phyloP scores from a whole-genome alignment of 768 basidiomycete genomes.

The Tulasnella sp. region DNA sequence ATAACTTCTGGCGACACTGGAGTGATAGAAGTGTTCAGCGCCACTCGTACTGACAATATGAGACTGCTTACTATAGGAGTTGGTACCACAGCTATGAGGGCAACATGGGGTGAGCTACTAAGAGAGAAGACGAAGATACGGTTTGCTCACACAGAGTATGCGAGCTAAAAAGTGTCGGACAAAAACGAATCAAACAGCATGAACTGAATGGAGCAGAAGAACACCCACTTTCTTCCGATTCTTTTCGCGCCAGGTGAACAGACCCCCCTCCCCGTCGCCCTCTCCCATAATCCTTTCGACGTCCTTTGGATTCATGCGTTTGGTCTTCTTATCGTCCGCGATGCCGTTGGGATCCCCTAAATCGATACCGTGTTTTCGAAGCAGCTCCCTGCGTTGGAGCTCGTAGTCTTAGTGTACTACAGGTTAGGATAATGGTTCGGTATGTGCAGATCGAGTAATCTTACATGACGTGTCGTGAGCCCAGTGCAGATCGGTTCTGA shows the following conservation, averaged over 20 bases:
- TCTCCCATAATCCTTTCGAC: conserved; percentile 77
- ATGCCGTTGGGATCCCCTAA: conserved; percentile 65
- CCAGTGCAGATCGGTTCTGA: conserved; percentile 88
- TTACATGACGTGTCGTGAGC: conserved; percentile 89
- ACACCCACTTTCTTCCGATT: conserved; percentile 75
- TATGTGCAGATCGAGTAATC: conserved; percentile 11
- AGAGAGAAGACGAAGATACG: background rate
- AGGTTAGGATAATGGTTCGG: background rate
- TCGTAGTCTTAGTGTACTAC: conserved; percentile 62
- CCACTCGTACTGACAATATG: background rate
- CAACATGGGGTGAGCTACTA: conserved; percentile 17
- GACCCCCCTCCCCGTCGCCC: conserved; percentile 60
- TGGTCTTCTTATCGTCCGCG: conserved; percentile 61
- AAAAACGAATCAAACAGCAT: background rate
- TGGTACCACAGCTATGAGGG: conserved; percentile 62
- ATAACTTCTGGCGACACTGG: conserved; percentile 87
- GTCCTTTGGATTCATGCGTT: conserved; percentile 69
- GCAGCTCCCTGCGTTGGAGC: conserved; percentile 76
- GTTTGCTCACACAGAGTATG: conserved; percentile 69
- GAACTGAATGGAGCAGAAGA: conserved; percentile 21
- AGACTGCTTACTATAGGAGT: conserved; percentile 64
- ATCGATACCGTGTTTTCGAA: conserved; percentile 91
- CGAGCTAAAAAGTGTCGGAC: conserved; percentile 40
- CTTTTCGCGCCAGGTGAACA: conserved; percentile 95
- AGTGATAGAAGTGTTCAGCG: conserved; percentile 8